Evolutionary conservation across 805 yeast species (phyloP).

Genomic region (Peterozyma toletana): DNA sequence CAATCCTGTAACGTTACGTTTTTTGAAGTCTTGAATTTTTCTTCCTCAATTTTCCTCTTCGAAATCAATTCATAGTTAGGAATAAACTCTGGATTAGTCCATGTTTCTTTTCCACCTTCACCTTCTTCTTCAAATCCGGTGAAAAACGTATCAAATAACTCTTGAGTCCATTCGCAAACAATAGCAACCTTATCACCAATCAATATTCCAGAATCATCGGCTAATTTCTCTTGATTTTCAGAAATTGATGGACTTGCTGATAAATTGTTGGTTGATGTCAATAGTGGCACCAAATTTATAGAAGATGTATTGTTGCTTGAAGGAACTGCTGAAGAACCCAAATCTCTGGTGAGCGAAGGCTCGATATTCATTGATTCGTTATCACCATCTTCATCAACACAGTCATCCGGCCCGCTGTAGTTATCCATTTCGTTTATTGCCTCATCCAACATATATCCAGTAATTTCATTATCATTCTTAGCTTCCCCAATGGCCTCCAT

Average conservation of each 20-base stretch:
- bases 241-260: background rate
- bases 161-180: constrained; percentile 63
- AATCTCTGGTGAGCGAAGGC: background rate
- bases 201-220: constrained; percentile 12
- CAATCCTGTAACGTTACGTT: constrained; percentile 67
- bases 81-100: constrained; percentile 44
- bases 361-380: background rate
- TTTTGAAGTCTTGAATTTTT: constrained; percentile 18
- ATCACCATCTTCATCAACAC: constrained; percentile 3
- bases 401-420: background rate
- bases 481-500: background rate
- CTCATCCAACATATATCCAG: constrained; percentile 1
- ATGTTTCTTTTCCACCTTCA: constrained; percentile 43
- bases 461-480: background rate
- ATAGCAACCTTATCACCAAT: constrained; percentile 30
- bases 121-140: constrained; percentile 35
- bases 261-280: background rate
- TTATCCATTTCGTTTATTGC: constrained; percentile 1
- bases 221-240: background rate
- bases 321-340: background rate
- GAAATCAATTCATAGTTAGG: constrained; percentile 49
- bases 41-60: constrained; percentile 25
- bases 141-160: constrained; percentile 44
- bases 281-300: background rate
- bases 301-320: background rate